Evolutionary conservation across 2,329 filamentous ascomycete genomes (phyloP).

Genomic region (Colletotrichum caudatum): DNA sequence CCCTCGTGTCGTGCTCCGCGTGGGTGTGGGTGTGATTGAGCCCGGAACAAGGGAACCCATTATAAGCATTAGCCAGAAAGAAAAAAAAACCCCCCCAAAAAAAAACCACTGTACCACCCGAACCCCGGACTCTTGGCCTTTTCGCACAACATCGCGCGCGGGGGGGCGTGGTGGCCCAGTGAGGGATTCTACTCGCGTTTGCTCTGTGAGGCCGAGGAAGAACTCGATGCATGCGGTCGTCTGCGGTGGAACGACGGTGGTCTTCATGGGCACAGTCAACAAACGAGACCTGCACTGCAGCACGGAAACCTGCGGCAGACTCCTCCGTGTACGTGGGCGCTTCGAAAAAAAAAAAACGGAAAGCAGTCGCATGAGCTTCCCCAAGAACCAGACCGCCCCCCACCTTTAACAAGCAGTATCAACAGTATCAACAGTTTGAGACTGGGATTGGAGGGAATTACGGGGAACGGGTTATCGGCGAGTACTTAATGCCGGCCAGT

Average conservation of each 20-base stretch:
- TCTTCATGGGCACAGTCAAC: background rate
- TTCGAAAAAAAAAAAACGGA: constrained; percentile 35
- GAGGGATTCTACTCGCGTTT: background rate
- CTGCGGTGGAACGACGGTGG: constrained; percentile 18
- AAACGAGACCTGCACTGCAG: constrained; percentile 4
- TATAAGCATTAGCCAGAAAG: constrained; percentile 9
- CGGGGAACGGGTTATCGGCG: constrained; percentile 9
- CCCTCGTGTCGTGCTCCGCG: constrained; percentile 14
- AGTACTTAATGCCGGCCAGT: constrained; percentile 14
- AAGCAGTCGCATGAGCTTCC: constrained; percentile 30
- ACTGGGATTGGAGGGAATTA: constrained; percentile 26
- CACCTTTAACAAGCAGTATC: constrained; percentile 8
- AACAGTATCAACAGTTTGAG: background rate
- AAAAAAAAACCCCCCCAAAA: no score
- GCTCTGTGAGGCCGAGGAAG: background rate
- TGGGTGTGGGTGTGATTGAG: constrained; percentile 23
- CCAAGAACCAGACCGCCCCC: constrained; percentile 16
- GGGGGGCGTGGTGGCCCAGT: background rate
- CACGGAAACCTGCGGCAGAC: constrained; percentile 17
- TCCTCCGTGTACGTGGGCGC: background rate
- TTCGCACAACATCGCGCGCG: background rate
- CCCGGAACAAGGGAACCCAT: constrained; percentile 32
- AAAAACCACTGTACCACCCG: constrained; percentile 20
- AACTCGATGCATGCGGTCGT: constrained; percentile 2
- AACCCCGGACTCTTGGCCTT: constrained; percentile 27